Evolutionary conservation across 2,329 filamentous ascomycete species (phyloP), one percentile per base, ranked within the genome.

Genomic region (Pestalotiopsis sp.): DNA sequence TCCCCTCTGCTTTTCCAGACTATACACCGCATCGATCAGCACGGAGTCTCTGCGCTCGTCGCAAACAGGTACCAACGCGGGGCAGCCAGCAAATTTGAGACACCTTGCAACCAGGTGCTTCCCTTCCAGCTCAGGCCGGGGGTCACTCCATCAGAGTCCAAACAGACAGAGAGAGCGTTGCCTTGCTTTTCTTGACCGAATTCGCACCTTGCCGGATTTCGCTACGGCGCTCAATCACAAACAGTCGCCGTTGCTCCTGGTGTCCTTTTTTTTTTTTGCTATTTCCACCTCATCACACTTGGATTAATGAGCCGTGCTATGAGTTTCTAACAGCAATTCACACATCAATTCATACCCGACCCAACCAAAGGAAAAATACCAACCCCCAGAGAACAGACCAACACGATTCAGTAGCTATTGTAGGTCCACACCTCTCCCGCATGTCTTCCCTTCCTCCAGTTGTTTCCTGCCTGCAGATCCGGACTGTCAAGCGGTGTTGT

Each of bases 41-140:
- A 58, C n/a, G 36, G 57, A 23, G 25, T 67, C 59, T 56, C 41
- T 67, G 66, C 59, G 45, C 58, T 63, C 57, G 36, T 41, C 36
- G 39, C 66, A 63, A 67, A 63, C 66, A 67, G 58, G 63, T 59
- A 41, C 39, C 52, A 56, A 56, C 65, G 65, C 65, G 65, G 65
- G 56, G 65, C 52, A 59, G 45, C 20, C 45, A 52, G 25, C 20
- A 67, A 63, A 62, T 63, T 67, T 63, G 58, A 67, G 58, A 62
- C 58, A 63, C 59, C 59, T 67, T 39, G 23, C 57, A 62, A 62
- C 58, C 66, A 36, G 66, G 66, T 52, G 57, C 57, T 67, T 67
- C 66, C 66, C 56, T 67, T 38, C 57, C 41, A 49, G n/a, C 17
- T 7, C 45, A 52, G 20, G 14, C 45, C 45, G 20, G 45, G 45